phyloP scores from a whole-genome alignment of 495 filamentous ascomycete species.

The Neurospora terricola region DNA sequence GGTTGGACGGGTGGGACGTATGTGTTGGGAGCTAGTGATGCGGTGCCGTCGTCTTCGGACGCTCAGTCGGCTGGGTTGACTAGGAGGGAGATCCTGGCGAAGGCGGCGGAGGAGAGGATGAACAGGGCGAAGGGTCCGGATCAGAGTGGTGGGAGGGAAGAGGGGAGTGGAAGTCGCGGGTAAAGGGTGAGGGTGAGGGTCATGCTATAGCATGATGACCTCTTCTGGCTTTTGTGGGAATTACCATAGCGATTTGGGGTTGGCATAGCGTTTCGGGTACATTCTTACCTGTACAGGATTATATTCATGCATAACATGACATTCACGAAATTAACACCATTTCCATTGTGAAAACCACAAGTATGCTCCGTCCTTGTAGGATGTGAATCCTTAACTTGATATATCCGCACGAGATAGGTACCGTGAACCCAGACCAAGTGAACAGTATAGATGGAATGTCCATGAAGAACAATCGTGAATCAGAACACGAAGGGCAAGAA shows the following conservation, averaged over 20 bases:
- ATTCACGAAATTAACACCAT: not conserved
- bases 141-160: slow-evolving; percentile 9
- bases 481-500: not conserved
- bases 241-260: not conserved
- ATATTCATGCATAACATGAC: not conserved
- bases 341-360: not conserved
- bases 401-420: not conserved
- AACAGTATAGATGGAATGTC: not conserved
- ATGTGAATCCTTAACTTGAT: not conserved
- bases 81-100: slow-evolving; percentile 63
- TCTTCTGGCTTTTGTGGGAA: not conserved
- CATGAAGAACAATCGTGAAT: not conserved
- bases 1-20: slow-evolving; percentile 86
- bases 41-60: not conserved
- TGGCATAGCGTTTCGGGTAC: not conserved
- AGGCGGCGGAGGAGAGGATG: slow-evolving; percentile 64
- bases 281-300: not conserved
- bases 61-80: slow-evolving; percentile 20
- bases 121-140: slow-evolving; percentile 37
- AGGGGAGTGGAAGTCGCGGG: not conserved
- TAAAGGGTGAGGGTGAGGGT: not conserved
- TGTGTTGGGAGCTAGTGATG: slow-evolving; percentile 50
- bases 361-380: not conserved
- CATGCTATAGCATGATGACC: not conserved
- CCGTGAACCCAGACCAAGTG: not conserved